Conservation (phyloP, 1,284 basidiomycete species). For the Melampsora americana region DNA sequence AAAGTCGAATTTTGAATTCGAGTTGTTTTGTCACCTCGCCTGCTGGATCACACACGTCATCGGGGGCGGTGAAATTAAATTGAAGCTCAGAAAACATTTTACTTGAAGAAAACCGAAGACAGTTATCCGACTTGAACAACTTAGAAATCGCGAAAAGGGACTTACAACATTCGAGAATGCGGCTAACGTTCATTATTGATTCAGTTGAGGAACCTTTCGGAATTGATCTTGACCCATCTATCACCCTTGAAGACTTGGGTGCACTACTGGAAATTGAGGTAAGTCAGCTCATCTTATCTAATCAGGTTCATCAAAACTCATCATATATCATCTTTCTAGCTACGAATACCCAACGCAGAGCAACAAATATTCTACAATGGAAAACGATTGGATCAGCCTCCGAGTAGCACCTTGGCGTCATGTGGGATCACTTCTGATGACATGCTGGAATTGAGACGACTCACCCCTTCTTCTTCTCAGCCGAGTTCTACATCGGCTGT, state of each 20-base stretch:
- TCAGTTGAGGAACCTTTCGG: slow-evolving; percentile 34
- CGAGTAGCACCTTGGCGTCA: slow-evolving; percentile 13
- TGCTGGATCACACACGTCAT: no score
- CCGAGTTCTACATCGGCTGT: slow-evolving; percentile 7
- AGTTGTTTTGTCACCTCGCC: no score
- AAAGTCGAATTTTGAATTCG: no score
- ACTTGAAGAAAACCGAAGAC: no score
- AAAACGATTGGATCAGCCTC: slow-evolving; percentile 11
- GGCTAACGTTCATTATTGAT: slow-evolving; percentile 35
- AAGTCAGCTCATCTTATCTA: neutral
- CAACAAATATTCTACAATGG: slow-evolving; percentile 33
- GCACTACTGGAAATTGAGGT: slow-evolving; percentile 36
- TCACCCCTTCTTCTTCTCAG: slow-evolving; percentile 11
- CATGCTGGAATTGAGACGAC: slow-evolving; percentile 33
- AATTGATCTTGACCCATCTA: slow-evolving; percentile 27
- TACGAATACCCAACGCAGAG: slow-evolving; percentile 25
- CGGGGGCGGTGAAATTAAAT: no score
- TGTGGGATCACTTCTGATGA: slow-evolving; percentile 35
- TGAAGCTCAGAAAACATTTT: no score
- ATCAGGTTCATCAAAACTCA: neutral
- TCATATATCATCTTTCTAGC: neutral
- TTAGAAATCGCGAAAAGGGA: no score
- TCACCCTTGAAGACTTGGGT: slow-evolving; percentile 24
- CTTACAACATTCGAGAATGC: slow-evolving; percentile 8
- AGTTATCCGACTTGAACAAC: no score